Percentiles rank a stretch among this genome's conserved stretches.
Conservation (phyloP, 1,284 basidiomycete genomes). For the Ustilago esculenta region DNA sequence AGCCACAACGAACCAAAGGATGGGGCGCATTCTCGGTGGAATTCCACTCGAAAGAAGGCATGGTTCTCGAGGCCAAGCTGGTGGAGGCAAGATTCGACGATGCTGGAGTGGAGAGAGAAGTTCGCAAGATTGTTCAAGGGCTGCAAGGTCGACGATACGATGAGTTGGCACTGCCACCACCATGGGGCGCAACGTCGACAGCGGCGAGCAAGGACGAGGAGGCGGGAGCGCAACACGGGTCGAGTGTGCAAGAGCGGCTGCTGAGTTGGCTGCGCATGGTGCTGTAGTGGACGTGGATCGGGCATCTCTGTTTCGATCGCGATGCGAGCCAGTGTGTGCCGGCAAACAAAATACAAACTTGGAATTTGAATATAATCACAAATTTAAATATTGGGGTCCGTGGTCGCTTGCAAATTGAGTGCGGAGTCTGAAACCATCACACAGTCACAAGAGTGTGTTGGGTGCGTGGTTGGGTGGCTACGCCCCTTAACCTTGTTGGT, state of each 20-base stretch:
- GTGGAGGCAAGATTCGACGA: constrained; percentile 20
- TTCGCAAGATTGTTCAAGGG: constrained; percentile 9
- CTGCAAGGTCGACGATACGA: constrained; percentile 44
- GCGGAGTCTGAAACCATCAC: no score
- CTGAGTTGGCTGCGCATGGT: constrained; percentile 27
- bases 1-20: background rate
- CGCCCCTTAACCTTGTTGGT: no score
- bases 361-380: no score
- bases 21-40: constrained; percentile 36
- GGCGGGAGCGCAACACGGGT: background rate
- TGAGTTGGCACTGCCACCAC: constrained; percentile 40
- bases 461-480: no score
- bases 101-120: constrained; percentile 9
- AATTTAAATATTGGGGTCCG: no score
- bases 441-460: no score
- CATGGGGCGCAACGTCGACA: constrained; percentile 23
- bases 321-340: no score
- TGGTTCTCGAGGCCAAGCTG: constrained; percentile 42
- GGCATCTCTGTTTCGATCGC: background rate
- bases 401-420: no score
- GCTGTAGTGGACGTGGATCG: constrained; percentile 5
- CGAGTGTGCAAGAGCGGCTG: constrained; percentile 4
- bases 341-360: no score
- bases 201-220: background rate
- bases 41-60: constrained; percentile 43